These are phyloP conservation scores for Populus simonii DNA, from an alignment of 345 rosid species.

Conservation along the genomic window DNA sequence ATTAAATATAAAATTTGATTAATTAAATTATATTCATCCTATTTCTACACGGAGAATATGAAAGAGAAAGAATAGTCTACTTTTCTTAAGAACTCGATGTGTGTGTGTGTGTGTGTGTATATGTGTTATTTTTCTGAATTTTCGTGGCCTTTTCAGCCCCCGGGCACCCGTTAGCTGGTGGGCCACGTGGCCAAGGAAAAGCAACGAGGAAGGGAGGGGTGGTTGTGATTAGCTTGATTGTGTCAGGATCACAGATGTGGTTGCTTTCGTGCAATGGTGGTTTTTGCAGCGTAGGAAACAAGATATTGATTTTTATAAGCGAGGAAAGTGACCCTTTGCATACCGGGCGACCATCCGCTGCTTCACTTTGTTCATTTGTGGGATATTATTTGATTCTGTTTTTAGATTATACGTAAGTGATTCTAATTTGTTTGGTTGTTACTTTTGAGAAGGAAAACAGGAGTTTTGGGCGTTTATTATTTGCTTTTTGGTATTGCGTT, in stretches of 20 bases:
- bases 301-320: neutral
- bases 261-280: neutral
- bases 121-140: neutral
- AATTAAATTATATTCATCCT: rapidly evolving
- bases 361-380: neutral
- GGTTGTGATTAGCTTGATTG: too few relatives aligned
- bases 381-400: neutral
- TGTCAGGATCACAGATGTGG: neutral
- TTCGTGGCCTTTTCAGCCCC: too few relatives aligned
- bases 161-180: neutral
- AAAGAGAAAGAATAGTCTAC: neutral
- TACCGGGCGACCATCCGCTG: neutral
- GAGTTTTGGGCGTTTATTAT: too few relatives aligned
- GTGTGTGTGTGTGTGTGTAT: neutral
- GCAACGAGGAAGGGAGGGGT: neutral
- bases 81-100: neutral
- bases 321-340: neutral
- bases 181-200: neutral
- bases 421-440: too few relatives aligned
- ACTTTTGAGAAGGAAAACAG: too few relatives aligned
- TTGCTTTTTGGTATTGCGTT: too few relatives aligned
- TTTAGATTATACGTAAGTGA: too few relatives aligned
- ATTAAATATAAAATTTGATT: too few relatives aligned
- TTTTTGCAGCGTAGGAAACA: neutral
- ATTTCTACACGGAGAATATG: neutral